Evolutionary conservation across 1,284 basidiomycete genomes (phyloP).

Genomic region (Cryptococcus maquisensis): DNA sequence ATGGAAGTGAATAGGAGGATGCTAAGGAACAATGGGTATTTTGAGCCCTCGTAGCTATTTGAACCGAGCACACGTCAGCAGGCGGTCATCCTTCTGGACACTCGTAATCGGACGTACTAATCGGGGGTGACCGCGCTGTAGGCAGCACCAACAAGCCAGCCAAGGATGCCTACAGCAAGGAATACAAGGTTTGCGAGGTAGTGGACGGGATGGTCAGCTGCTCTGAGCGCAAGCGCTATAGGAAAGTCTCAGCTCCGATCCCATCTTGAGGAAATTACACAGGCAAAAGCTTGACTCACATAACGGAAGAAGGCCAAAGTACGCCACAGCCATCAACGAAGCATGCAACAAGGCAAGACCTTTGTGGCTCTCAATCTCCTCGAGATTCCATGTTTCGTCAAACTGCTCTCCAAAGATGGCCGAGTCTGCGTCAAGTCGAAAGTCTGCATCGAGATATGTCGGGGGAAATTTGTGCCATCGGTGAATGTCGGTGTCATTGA

Average conservation of each 20-base stretch:
- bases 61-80: constrained; percentile 2
- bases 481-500: constrained; percentile 39
- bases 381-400: constrained; percentile 29
- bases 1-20: constrained; percentile 36
- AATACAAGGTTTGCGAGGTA: constrained; percentile 31
- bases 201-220: constrained; percentile 37
- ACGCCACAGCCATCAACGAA: constrained; percentile 27
- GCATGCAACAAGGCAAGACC: constrained; percentile 35
- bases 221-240: constrained; percentile 35
- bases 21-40: constrained; percentile 30
- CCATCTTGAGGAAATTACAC: not conserved
- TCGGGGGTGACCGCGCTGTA: constrained; percentile 38
- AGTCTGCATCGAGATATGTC: constrained; percentile 38
- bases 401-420: constrained; percentile 42
- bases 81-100: not conserved
- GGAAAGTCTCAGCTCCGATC: not conserved
- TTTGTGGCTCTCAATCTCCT: constrained; percentile 25
- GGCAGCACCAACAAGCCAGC: constrained; percentile 39
- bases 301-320: constrained; percentile 39
- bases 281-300: constrained; percentile 23
- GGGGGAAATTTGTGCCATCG: constrained; percentile 37
- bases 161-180: constrained; percentile 27
- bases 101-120: constrained; percentile 25
- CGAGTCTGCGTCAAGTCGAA: constrained; percentile 32
- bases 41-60: constrained; percentile 39